Percentiles rank a stretch among this genome's conserved stretches.
These are phyloP conservation scores for Auriculariales sp. DNA, from an alignment of 768 basidiomycete species.

Conservation along the genomic window DNA sequence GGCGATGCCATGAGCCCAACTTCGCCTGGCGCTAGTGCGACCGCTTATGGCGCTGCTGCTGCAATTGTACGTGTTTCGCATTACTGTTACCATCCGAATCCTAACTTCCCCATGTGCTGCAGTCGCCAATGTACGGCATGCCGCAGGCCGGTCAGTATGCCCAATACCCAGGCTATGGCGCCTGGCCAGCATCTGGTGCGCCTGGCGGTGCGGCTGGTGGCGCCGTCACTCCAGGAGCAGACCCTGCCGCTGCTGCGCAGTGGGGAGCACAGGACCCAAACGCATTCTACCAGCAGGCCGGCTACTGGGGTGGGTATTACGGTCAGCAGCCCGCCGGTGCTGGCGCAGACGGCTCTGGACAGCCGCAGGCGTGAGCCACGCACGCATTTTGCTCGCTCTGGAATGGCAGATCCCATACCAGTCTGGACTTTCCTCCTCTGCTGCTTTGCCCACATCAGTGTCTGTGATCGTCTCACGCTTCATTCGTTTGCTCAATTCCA, in stretches of 20 bases:
- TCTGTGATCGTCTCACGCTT: neutral
- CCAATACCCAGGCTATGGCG: constrained; percentile 50
- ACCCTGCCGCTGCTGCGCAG: constrained; percentile 36
- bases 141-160: constrained; percentile 70
- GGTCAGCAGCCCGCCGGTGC: constrained; percentile 42
- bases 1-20: constrained; percentile 51
- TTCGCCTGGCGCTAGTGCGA: constrained; percentile 20
- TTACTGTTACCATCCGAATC: constrained; percentile 1
- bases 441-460: neutral
- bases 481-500: neutral
- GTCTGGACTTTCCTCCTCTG: constrained; percentile 2
- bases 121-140: constrained; percentile 80
- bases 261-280: constrained; percentile 65
- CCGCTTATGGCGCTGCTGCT: constrained; percentile 40
- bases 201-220: constrained; percentile 38
- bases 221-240: constrained; percentile 41
- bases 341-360: constrained; percentile 37
- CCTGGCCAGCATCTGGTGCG: neutral
- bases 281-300: constrained; percentile 20
- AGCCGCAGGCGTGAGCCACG: constrained; percentile 15
- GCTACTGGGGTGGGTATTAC: constrained; percentile 41
- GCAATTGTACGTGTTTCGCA: neutral
- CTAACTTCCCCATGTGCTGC: constrained; percentile 5
- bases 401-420: neutral
- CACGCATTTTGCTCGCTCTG: neutral